Evolutionary conservation across 768 basidiomycete species (phyloP).

Genomic region (Dentipellis fragilis): DNA sequence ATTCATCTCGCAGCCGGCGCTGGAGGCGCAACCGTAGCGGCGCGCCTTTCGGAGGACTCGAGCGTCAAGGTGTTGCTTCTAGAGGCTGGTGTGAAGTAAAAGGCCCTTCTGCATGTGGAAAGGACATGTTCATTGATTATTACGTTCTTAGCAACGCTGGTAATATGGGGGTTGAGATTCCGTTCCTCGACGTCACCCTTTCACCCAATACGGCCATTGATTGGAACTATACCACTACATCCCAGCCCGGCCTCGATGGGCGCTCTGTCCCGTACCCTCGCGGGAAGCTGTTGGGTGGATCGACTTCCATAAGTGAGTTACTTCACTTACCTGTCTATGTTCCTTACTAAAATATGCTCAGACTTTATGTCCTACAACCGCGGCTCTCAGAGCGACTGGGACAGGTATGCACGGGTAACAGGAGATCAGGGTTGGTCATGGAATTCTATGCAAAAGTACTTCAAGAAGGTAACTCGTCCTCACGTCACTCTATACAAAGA

Average conservation of each 20-base stretch:
- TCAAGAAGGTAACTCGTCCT: constrained; percentile 1
- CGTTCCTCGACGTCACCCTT: background rate
- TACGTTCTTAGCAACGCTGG: background rate
- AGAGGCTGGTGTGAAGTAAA: constrained; percentile 3
- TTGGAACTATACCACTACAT: constrained; percentile 3
- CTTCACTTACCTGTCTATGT: background rate
- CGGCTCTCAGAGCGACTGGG: constrained; percentile 17
- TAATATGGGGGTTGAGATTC: background rate
- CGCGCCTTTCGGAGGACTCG: background rate
- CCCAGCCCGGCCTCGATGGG: constrained; percentile 1
- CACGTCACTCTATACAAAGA: background rate
- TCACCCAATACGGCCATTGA: background rate
- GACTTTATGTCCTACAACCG: constrained; percentile 21
- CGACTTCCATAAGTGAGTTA: background rate
- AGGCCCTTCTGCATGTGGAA: no score
- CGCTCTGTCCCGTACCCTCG: constrained; percentile 2
- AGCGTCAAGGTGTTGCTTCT: background rate
- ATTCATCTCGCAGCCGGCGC: background rate
- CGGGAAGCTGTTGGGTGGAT: constrained; percentile 1
- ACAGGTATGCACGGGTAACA: constrained; percentile 17
- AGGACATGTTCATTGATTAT: background rate
- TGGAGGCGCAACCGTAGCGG: background rate
- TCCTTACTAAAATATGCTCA: background rate
- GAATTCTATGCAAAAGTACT: background rate
- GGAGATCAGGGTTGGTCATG: constrained; percentile 19